phyloP scores from a whole-genome alignment of 306 rosid genomes.

The Notholithocarpus densiflorus region DNA sequence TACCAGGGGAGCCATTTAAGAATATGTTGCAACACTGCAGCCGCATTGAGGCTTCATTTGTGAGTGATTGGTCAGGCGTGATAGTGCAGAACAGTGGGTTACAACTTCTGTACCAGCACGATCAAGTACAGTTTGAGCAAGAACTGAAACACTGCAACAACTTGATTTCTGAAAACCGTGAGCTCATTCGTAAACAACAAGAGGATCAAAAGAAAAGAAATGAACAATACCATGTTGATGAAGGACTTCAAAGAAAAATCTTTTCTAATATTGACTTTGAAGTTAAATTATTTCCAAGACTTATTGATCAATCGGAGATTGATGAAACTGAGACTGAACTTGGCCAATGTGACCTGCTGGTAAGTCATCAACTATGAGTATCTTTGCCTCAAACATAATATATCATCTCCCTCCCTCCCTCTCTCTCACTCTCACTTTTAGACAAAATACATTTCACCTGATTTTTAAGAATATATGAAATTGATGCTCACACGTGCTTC shows the following conservation, averaged over 20 bases:
- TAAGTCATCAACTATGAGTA: too few relatives aligned
- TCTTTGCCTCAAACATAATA: too few relatives aligned
- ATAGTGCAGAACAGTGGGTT: background rate
- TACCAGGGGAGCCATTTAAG: background rate
- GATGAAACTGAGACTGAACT: too few relatives aligned
- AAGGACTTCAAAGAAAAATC: background rate
- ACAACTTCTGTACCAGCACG: background rate
- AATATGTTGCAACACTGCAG: background rate
- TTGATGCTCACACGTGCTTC: too few relatives aligned
- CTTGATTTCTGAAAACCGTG: rapidly evolving
- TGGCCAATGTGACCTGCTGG: too few relatives aligned
- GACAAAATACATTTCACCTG: too few relatives aligned
- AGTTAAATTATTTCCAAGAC: rapidly evolving
- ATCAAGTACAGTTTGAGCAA: background rate
- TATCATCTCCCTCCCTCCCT: too few relatives aligned
- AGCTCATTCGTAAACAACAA: rapidly evolving
- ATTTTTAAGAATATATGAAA: too few relatives aligned
- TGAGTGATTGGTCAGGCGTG: background rate
- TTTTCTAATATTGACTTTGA: too few relatives aligned
- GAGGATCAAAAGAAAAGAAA: background rate
- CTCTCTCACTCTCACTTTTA: too few relatives aligned
- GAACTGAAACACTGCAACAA: background rate
- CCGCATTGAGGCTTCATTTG: background rate
- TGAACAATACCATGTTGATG: background rate
- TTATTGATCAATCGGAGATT: too few relatives aligned